Evolutionary conservation across 2,329 filamentous ascomycete species (phyloP).

Genomic region (Talaromyces sp.): DNA sequence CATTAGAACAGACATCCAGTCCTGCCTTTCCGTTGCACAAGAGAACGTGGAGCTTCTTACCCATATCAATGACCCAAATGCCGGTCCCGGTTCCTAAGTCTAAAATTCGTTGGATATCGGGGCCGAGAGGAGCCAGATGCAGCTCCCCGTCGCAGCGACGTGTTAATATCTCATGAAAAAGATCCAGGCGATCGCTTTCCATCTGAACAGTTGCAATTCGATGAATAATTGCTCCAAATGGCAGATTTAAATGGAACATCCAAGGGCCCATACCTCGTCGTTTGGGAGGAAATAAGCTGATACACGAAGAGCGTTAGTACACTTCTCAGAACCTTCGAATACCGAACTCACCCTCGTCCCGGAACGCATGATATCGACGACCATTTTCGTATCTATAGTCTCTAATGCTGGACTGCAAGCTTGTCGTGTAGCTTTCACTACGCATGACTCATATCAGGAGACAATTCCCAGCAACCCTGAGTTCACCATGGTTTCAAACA

Average conservation of each 20-base stretch:
- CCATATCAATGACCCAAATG: constrained; percentile 25
- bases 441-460: neutral
- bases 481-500: neutral
- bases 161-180: constrained; percentile 42
- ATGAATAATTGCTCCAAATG: too few species aligned
- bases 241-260: too few species aligned
- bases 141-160: constrained; percentile 48
- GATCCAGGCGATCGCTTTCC: constrained; percentile 23
- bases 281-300: constrained; percentile 15
- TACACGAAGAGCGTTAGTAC: neutral
- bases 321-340: too few species aligned
- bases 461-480: neutral
- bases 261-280: neutral
- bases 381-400: constrained; percentile 23
- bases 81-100: constrained; percentile 47
- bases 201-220: constrained; percentile 11
- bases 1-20: neutral
- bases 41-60: neutral
- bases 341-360: constrained; percentile 34
- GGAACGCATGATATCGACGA: constrained; percentile 22
- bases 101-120: constrained; percentile 42
- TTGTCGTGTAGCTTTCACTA: constrained; percentile 33
- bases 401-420: constrained; percentile 22
- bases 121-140: constrained; percentile 44
- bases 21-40: too few species aligned